Evolutionary conservation across 2,329 filamentous ascomycete genomes (phyloP).

Genomic region (Coniochaeta pulveracea): DNA sequence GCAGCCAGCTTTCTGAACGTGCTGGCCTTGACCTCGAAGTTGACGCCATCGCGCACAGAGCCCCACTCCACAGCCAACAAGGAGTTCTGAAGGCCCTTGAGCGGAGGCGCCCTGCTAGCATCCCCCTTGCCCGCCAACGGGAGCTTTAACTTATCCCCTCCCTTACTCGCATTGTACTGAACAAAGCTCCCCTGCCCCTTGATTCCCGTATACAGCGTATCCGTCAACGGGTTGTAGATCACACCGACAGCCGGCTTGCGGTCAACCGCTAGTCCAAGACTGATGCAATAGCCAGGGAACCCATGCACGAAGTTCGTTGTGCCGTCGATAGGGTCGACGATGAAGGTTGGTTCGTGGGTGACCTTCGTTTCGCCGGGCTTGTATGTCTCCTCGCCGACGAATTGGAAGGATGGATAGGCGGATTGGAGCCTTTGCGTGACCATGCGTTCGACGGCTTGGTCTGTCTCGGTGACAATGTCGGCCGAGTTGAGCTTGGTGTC

Average conservation of each 20-base stretch:
- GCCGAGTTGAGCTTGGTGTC: constrained; percentile 57
- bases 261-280: constrained; percentile 58
- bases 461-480: constrained; percentile 58
- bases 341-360: constrained; percentile 59
- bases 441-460: constrained; percentile 54
- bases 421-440: constrained; percentile 39
- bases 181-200: constrained; percentile 55
- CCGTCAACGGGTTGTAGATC: constrained; percentile 69
- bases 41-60: constrained; percentile 52
- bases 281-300: constrained; percentile 66
- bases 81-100: constrained; percentile 48
- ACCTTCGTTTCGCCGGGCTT: constrained; percentile 50
- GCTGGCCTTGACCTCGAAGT: constrained; percentile 58
- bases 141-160: constrained; percentile 18
- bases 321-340: constrained; percentile 75
- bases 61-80: constrained; percentile 69
- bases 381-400: constrained; percentile 72
- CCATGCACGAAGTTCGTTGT: constrained; percentile 74
- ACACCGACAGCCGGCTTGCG: constrained; percentile 56
- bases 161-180: constrained; percentile 31
- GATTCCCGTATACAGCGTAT: constrained; percentile 58
- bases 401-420: constrained; percentile 45
- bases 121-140: constrained; percentile 25
- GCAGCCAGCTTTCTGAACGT: constrained; percentile 53
- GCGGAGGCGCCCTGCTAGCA: constrained; percentile 35